Percentiles rank a stretch among this genome's conserved stretches.
phyloP scores from a whole-genome alignment of 139 green algal species.

The Tetradesmus lagerheimii region DNA sequence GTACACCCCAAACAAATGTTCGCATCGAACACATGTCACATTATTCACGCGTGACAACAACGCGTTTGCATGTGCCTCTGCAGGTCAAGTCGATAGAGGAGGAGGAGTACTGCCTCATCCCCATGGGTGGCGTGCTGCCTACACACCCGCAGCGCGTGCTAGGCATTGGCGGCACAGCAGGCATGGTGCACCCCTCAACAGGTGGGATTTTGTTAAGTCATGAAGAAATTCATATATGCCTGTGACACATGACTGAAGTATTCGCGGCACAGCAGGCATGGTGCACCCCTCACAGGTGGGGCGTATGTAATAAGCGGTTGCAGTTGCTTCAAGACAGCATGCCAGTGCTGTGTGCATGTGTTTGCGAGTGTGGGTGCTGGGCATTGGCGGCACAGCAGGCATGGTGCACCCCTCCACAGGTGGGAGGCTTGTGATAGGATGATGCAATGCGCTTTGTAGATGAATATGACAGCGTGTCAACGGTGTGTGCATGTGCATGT shows the following conservation, averaged over 20 bases:
- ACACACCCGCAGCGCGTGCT: conserved; percentile 94
- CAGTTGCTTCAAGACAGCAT: too few relatives aligned
- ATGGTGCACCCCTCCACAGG: conserved; percentile 95
- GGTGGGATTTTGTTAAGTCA: too few relatives aligned
- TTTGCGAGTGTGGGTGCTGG: too few relatives aligned
- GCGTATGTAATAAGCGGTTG: too few relatives aligned
- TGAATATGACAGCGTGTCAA: too few relatives aligned
- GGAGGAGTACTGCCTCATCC: conserved; percentile 99
- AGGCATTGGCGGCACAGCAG: conserved; percentile 95
- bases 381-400: conserved; percentile 95
- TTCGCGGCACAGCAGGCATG: conserved; percentile 97
- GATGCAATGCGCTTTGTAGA: too few relatives aligned
- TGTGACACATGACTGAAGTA: too few relatives aligned
- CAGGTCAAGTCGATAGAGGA: conserved; percentile 87
- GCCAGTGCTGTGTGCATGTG: too few relatives aligned
- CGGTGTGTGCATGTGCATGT: not conserved
- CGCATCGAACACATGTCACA: too few relatives aligned
- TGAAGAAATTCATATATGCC: not conserved
- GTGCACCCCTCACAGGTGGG: conserved; percentile 90
- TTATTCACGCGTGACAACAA: too few relatives aligned
- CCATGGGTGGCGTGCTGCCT: conserved; percentile 98
- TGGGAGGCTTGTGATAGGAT: too few relatives aligned
- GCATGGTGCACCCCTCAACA: conserved; percentile 96
- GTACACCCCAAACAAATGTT: too few relatives aligned
- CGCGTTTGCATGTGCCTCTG: conserved; percentile 56